phyloP scores from a whole-genome alignment of 2,329 filamentous ascomycete genomes.

The Mycogone perniciosa region DNA sequence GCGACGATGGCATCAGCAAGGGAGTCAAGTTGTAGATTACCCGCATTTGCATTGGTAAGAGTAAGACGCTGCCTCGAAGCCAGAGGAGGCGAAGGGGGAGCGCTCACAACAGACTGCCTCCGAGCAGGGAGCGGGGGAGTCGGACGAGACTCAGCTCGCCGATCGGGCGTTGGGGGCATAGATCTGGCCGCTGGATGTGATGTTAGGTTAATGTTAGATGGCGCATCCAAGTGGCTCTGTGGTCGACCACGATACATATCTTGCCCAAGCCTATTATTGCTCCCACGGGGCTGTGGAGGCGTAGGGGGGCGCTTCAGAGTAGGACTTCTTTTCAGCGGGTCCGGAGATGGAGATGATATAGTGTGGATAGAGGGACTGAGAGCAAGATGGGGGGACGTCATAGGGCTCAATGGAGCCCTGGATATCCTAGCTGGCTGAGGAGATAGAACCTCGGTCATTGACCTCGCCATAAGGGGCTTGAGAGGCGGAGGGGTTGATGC shows the following conservation, averaged over 20 bases:
- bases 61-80: slow-evolving; percentile 22
- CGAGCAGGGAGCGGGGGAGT: slow-evolving; percentile 13
- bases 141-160: slow-evolving; percentile 9
- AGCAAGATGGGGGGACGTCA: slow-evolving; percentile 23
- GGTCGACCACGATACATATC: slow-evolving; percentile 5
- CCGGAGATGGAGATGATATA: slow-evolving; percentile 21
- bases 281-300: slow-evolving; percentile 30
- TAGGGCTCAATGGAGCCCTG: slow-evolving; percentile 25
- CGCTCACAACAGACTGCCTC: slow-evolving; percentile 19
- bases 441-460: slow-evolving; percentile 23
- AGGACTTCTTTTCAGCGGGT: slow-evolving; percentile 24
- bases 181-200: slow-evolving; percentile 6
- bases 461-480: slow-evolving; percentile 17
- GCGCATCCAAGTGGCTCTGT: slow-evolving; percentile 11
- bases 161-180: neutral
- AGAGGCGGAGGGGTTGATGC: slow-evolving; percentile 16
- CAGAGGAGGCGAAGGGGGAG: slow-evolving; percentile 29
- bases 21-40: slow-evolving; percentile 51
- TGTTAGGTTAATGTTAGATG: neutral
- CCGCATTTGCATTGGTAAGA: slow-evolving; percentile 22
- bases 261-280: slow-evolving; percentile 15
- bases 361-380: slow-evolving; percentile 16
- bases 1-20: slow-evolving; percentile 71
- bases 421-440: slow-evolving; percentile 28
- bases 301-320: slow-evolving; percentile 27